Evolutionary conservation across 805 yeast species (phyloP).

Genomic region (Cyberlindnera mississippiensis): DNA sequence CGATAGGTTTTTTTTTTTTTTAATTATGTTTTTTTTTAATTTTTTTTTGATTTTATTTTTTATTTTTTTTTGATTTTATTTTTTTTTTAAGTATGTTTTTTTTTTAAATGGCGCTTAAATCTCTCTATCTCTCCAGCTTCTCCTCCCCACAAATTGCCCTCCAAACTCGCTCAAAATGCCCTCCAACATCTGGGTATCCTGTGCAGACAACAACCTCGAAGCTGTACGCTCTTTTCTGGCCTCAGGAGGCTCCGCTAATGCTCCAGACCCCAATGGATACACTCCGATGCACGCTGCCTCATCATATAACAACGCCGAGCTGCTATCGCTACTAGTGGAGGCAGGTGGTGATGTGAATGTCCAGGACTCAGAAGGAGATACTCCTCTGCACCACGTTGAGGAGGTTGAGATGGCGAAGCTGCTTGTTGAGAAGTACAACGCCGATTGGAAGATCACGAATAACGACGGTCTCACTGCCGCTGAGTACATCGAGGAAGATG

Average conservation of each 20-base stretch:
- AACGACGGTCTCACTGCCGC: conserved; percentile 72
- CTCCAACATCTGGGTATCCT: conserved; percentile 87
- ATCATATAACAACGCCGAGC: conserved; percentile 76
- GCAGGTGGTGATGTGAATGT: conserved; percentile 79
- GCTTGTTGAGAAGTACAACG: conserved; percentile 64
- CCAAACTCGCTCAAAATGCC: too few species aligned
- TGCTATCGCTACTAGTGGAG: conserved; percentile 53
- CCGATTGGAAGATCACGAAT: conserved; percentile 62
- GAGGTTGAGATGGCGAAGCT: conserved; percentile 58
- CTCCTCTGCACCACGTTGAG: conserved; percentile 92
- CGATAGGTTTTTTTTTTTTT: too few species aligned
- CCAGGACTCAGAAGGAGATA: conserved; percentile 86
- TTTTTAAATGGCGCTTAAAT: too few species aligned
- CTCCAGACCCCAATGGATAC: conserved; percentile 89
- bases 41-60: not conserved
- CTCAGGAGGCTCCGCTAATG: conserved; percentile 58
- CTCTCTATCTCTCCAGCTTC: not conserved
- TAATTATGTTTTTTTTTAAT: too few species aligned
- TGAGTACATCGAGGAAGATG: conserved; percentile 76
- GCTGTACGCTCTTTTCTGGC: conserved; percentile 54
- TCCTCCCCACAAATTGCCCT: too few species aligned
- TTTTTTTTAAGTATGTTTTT: too few species aligned
- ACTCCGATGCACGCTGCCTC: conserved; percentile 98
- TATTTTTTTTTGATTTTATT: too few species aligned
- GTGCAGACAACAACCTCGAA: conserved; percentile 73